These are phyloP conservation scores for Calycina marina DNA, from an alignment of 2,329 filamentous ascomycete species.

Conservation along the genomic window DNA sequence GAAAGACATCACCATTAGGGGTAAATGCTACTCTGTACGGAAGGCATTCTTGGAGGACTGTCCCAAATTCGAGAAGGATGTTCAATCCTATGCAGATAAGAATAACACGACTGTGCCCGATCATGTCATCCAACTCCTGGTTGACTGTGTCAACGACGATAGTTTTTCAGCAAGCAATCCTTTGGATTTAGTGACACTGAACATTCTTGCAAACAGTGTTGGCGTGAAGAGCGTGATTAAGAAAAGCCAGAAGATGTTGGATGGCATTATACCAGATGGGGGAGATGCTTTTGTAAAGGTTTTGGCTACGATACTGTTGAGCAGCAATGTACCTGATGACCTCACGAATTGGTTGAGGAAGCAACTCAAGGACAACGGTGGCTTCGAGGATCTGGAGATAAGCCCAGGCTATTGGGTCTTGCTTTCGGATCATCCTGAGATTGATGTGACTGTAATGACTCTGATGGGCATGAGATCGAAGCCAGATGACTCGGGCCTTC, in stretches of 20 bases:
- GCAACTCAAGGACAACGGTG: conserved; percentile 3
- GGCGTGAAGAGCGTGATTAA: conserved; percentile 12
- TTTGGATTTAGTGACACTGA: conserved; percentile 16
- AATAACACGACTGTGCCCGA: conserved; percentile 13
- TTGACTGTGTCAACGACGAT: conserved; percentile 18
- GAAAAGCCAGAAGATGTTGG: conserved; percentile 6
- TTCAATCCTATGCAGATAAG: conserved; percentile 16
- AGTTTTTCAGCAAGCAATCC: conserved; percentile 5
- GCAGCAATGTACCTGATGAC: conserved; percentile 12
- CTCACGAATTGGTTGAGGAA: conserved; percentile 13
- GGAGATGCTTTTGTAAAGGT: conserved; percentile 6
- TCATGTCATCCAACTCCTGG: conserved; percentile 12
- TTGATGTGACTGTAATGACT: not conserved
- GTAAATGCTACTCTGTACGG: conserved; percentile 13
- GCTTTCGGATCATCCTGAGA: not conserved
- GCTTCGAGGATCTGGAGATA: not conserved
- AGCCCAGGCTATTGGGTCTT: not conserved
- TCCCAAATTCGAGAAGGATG: conserved; percentile 16
- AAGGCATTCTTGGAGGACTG: conserved; percentile 14
- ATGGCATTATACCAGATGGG: conserved; percentile 1
- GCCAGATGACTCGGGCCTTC: not conserved
- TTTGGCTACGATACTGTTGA: conserved; percentile 8
- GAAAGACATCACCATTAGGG: conserved; percentile 14
- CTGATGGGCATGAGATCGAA: not conserved
- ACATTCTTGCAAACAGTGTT: conserved; percentile 12